Percentiles rank a stretch among this genome's conserved stretches.
Evolutionary conservation across 352 stramenopile species (phyloP).

Genomic region (Aphanomyces stellatus): DNA sequence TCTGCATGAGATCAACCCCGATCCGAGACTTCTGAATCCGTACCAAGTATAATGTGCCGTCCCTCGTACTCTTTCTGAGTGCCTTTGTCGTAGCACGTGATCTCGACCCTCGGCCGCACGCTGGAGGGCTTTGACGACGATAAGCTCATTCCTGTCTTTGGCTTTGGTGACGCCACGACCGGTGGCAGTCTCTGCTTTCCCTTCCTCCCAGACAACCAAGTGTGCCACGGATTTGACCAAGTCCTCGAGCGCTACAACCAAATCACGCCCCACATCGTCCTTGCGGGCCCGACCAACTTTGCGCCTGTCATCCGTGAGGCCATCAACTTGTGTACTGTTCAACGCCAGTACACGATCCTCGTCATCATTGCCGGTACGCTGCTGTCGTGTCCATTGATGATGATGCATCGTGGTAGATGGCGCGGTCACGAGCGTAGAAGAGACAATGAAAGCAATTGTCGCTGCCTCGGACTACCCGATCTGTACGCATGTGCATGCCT

Average conservation of each 20-base stretch:
- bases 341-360: slow-evolving; percentile 57
- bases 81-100: slow-evolving; percentile 39
- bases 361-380: slow-evolving; percentile 47
- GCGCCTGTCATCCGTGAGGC: slow-evolving; percentile 51
- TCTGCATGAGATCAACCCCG: slow-evolving; percentile 51
- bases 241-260: slow-evolving; percentile 53
- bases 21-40: slow-evolving; percentile 33
- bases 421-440: slow-evolving; percentile 41
- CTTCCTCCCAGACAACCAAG: slow-evolving; percentile 27
- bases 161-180: slow-evolving; percentile 55
- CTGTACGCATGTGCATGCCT: slow-evolving; percentile 29
- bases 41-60: slow-evolving; percentile 39
- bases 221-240: slow-evolving; percentile 47
- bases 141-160: slow-evolving; percentile 61
- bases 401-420: slow-evolving; percentile 27
- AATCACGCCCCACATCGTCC: slow-evolving; percentile 40
- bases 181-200: slow-evolving; percentile 42
- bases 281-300: slow-evolving; percentile 27
- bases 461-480: slow-evolving; percentile 55
- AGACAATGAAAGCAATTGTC: slow-evolving; percentile 54
- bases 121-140: slow-evolving; percentile 72
- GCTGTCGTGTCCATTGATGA: not conserved
- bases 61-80: not conserved
- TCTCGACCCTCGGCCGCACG: slow-evolving; percentile 54
- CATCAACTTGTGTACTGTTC: slow-evolving; percentile 39